phyloP scores from a whole-genome alignment of 106 monocot genomes.

The Vanilla planifolia region DNA sequence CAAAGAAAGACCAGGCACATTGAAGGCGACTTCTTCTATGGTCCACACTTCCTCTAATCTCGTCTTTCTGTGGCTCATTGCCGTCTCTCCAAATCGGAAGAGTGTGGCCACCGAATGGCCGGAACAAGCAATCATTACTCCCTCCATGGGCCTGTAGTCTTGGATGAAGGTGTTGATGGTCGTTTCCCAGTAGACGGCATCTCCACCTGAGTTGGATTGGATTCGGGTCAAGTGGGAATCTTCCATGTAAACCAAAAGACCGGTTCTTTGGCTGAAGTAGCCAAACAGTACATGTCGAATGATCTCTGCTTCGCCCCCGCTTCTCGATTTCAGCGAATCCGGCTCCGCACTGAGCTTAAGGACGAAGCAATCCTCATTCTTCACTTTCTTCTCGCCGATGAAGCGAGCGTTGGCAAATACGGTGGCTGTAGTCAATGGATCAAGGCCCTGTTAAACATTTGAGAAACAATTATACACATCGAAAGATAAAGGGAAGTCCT shows the following conservation, averaged over 20 bases:
- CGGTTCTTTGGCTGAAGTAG: slow-evolving; percentile 16
- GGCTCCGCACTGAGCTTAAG: slow-evolving; percentile 12
- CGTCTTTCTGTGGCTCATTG: slow-evolving; percentile 16
- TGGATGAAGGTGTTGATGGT: slow-evolving; percentile 14
- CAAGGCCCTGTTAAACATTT: background rate
- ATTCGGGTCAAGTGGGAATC: slow-evolving; percentile 16
- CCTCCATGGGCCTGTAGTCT: slow-evolving; percentile 8
- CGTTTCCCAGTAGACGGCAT: slow-evolving; percentile 16
- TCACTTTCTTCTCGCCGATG: slow-evolving; percentile 8
- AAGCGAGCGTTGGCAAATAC: background rate
- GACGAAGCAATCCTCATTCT: slow-evolving; percentile 16
- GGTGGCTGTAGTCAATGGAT: slow-evolving; percentile 3
- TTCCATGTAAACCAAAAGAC: slow-evolving; percentile 12
- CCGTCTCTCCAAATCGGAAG: slow-evolving; percentile 11
- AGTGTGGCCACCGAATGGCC: slow-evolving; percentile 13
- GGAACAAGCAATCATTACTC: slow-evolving; percentile 13
- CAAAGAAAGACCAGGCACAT: slow-evolving; percentile 8
- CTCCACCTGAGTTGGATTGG: slow-evolving; percentile 4
- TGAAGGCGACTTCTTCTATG: slow-evolving; percentile 13
- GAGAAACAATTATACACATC: too few species aligned
- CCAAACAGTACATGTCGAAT: slow-evolving; percentile 12
- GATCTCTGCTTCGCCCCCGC: slow-evolving; percentile 11
- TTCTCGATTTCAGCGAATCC: background rate
- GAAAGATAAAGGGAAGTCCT: too few species aligned
- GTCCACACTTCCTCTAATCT: slow-evolving; percentile 14